Conservation (phyloP, 2,329 filamentous ascomycete species). For the Raffaelea ambrosiae region DNA sequence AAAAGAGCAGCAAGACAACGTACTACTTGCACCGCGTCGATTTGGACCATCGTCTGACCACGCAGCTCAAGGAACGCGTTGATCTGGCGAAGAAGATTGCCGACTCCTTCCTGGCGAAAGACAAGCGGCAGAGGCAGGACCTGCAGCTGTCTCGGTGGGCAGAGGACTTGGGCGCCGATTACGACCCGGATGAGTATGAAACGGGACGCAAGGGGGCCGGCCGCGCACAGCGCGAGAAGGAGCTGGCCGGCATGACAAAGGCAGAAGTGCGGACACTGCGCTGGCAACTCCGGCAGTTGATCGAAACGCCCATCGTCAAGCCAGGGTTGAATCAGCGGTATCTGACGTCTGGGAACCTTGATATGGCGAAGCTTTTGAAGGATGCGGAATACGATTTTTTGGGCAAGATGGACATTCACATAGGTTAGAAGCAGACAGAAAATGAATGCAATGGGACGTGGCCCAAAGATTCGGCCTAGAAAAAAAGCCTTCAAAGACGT, state of each 20-base stretch:
- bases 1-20: neutral
- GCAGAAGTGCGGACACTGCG: neutral
- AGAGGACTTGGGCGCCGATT: constrained; percentile 88
- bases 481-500: too few species aligned
- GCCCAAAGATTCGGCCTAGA: too few species aligned
- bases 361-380: too few species aligned
- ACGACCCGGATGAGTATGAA: constrained; percentile 87
- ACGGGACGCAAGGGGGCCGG: neutral
- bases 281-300: too few species aligned
- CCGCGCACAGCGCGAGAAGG: neutral
- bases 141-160: constrained; percentile 73
- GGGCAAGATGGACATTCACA: too few species aligned
- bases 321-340: too few species aligned
- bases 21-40: constrained; percentile 74
- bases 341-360: too few species aligned
- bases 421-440: too few species aligned
- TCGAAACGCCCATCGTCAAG: too few species aligned
- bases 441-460: too few species aligned
- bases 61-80: constrained; percentile 67
- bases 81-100: constrained; percentile 79
- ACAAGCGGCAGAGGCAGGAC: constrained; percentile 78
- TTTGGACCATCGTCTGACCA: constrained; percentile 70
- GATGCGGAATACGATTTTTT: too few species aligned
- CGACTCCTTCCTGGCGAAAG: constrained; percentile 75
- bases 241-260: neutral